phyloP scores from a whole-genome alignment of 345 rosid genomes.

The Linum trigynum region DNA sequence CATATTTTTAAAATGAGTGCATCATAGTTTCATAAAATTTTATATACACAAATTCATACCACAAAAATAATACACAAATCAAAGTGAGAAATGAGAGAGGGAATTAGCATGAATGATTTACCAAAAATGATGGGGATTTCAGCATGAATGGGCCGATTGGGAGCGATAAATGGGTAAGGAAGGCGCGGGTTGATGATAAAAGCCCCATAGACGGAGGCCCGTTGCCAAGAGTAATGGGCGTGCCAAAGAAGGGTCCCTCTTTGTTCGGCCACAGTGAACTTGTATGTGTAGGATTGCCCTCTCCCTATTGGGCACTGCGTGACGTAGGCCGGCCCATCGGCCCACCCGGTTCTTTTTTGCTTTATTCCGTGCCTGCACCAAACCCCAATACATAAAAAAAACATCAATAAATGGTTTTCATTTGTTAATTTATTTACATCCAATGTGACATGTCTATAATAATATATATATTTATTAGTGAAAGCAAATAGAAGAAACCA shows the following conservation, averaged over 20 bases:
- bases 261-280: slow-evolving; percentile 39
- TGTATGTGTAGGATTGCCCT: slow-evolving; percentile 45
- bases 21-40: too few species aligned
- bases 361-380: slow-evolving; percentile 53
- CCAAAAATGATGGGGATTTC: slow-evolving; percentile 58
- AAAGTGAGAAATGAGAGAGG: not conserved
- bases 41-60: too few species aligned
- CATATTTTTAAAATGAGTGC: too few species aligned
- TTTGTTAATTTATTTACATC: too few species aligned
- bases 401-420: too few species aligned
- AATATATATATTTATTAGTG: too few species aligned
- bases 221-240: slow-evolving; percentile 57
- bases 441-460: too few species aligned
- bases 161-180: slow-evolving; percentile 39
- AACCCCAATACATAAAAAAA: not conserved
- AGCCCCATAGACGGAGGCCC: slow-evolving; percentile 58
- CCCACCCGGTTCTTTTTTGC: slow-evolving; percentile 56
- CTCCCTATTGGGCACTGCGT: slow-evolving; percentile 57
- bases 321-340: slow-evolving; percentile 60
- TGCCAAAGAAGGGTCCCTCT: slow-evolving; percentile 65
- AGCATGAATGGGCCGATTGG: slow-evolving; percentile 23
- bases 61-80: too few species aligned
- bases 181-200: slow-evolving; percentile 46
- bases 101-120: slow-evolving; percentile 4
- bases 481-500: too few species aligned